Conservation (phyloP, 2,329 filamentous ascomycete genomes). For the Colletotrichum costaricense region DNA sequence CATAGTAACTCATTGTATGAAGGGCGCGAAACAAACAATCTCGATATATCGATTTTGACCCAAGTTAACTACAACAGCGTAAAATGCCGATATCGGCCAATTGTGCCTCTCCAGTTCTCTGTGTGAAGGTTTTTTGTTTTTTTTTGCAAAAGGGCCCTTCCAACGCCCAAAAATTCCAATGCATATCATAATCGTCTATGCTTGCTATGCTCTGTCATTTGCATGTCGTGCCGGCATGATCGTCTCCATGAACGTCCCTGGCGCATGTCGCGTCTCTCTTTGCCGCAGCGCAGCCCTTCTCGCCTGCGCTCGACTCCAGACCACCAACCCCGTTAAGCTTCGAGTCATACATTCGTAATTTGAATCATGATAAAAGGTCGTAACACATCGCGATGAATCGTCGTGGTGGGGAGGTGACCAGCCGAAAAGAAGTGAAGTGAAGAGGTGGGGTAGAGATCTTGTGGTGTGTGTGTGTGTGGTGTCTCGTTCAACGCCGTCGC, state of each 20-base stretch:
- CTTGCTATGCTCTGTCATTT: conserved; percentile 36
- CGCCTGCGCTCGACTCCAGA: conserved; percentile 31
- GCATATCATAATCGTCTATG: conserved; percentile 35
- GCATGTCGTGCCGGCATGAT: conserved; percentile 36
- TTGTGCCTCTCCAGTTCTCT: conserved; percentile 15
- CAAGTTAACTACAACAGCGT: conserved; percentile 26
- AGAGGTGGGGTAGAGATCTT: conserved; percentile 1
- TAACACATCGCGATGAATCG: conserved; percentile 37
- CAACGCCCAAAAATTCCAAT: conserved; percentile 21
- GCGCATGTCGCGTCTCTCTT: conserved; percentile 33
- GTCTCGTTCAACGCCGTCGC: conserved; percentile 38
- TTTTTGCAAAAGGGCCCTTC: conserved; percentile 9
- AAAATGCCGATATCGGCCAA: conserved; percentile 26
- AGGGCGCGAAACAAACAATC: conserved; percentile 25
- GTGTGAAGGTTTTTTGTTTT: conserved; percentile 5
- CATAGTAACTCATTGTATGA: background rate
- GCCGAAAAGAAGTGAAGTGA: conserved; percentile 35
- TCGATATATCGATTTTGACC: conserved; percentile 26
- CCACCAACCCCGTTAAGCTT: conserved; percentile 25
- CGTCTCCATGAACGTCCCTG: conserved; percentile 31
- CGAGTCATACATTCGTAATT: conserved; percentile 39
- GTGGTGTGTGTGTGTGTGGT: conserved; percentile 30
- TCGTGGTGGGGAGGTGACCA: conserved; percentile 35
- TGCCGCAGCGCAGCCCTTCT: conserved; percentile 23
- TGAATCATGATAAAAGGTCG: conserved; percentile 38